phyloP scores from a whole-genome alignment of 2,329 filamentous ascomycete species.

The Nemania diffusa region DNA sequence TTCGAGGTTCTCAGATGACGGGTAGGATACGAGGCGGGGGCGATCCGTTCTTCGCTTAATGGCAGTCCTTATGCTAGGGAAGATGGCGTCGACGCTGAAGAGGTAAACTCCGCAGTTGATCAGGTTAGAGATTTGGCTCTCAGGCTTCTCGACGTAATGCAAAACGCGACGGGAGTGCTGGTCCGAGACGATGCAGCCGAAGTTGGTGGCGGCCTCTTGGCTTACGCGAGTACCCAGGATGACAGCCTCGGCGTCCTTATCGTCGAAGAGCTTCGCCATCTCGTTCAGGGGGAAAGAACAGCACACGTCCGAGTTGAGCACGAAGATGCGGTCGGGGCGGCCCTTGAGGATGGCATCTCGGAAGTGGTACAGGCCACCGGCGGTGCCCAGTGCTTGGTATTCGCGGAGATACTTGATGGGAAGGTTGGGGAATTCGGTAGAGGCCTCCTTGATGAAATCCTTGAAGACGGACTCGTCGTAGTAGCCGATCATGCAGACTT shows the following conservation, averaged over 20 bases:
- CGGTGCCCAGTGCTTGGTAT: slow-evolving; percentile 95
- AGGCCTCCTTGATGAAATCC: slow-evolving; percentile 95
- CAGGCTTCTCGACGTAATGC: slow-evolving; percentile 99
- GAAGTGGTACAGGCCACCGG: slow-evolving; percentile 98
- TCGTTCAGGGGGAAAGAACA: slow-evolving; percentile 96
- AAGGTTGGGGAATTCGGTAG: slow-evolving; percentile 85
- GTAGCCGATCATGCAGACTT: slow-evolving; percentile 98
- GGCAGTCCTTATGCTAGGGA: slow-evolving; percentile 91
- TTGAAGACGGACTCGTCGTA: slow-evolving; percentile 98
- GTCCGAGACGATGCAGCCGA: slow-evolving; percentile 97
- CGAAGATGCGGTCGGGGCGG: slow-evolving; percentile 92
- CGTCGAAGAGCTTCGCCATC: slow-evolving; percentile 94
- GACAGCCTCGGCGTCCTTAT: slow-evolving; percentile 95
- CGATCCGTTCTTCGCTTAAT: slow-evolving; percentile 96
- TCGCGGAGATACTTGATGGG: slow-evolving; percentile 95
- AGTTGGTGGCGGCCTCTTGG: slow-evolving; percentile 93
- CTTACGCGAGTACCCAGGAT: slow-evolving; percentile 92
- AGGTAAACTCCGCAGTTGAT: slow-evolving; percentile 99
- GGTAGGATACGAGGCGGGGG: slow-evolving; percentile 92
- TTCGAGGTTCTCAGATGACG: slow-evolving; percentile 92
- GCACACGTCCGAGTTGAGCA: slow-evolving; percentile 98
- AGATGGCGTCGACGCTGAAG: slow-evolving; percentile 94
- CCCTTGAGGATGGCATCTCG: slow-evolving; percentile 98
- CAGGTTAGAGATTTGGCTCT: slow-evolving; percentile 95
- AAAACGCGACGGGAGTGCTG: slow-evolving; percentile 92